phyloP scores from a whole-genome alignment of 139 green algal species.

The Chlamydomonas asymmetrica region DNA sequence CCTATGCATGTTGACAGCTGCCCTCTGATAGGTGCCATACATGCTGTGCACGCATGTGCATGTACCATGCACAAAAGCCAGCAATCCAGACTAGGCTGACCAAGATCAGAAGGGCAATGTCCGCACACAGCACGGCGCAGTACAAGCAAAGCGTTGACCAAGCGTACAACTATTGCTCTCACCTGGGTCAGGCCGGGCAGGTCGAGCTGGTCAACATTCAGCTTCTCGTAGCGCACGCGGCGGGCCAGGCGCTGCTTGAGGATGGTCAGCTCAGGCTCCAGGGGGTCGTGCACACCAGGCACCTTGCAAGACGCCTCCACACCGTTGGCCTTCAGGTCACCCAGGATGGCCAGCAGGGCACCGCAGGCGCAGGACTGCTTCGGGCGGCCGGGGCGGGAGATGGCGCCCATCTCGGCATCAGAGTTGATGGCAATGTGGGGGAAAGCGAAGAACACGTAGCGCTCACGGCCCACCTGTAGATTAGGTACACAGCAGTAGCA shows the following conservation, averaged over 20 bases:
- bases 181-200: conserved; percentile 73
- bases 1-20: too few species aligned
- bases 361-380: conserved; percentile 77
- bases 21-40: too few species aligned
- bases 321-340: conserved; percentile 46
- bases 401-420: conserved; percentile 67
- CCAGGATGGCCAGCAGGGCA: conserved; percentile 63
- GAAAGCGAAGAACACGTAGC: conserved; percentile 92
- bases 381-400: conserved; percentile 62
- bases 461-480: conserved; percentile 65
- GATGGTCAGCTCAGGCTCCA: conserved; percentile 85
- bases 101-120: too few species aligned
- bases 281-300: conserved; percentile 63
- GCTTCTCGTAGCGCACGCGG: conserved; percentile 48
- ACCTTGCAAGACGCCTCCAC: conserved; percentile 34
- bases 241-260: conserved; percentile 78
- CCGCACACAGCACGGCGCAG: too few species aligned
- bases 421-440: conserved; percentile 89
- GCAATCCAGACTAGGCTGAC: too few species aligned
- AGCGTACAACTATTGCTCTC: too few species aligned
- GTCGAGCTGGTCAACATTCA: conserved; percentile 49
- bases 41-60: too few species aligned
- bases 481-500: neutral
- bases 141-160: too few species aligned
- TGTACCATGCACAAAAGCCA: too few species aligned